These are phyloP conservation scores for Purshia tridentata DNA, from an alignment of 306 rosid species.

Conservation along the genomic window DNA sequence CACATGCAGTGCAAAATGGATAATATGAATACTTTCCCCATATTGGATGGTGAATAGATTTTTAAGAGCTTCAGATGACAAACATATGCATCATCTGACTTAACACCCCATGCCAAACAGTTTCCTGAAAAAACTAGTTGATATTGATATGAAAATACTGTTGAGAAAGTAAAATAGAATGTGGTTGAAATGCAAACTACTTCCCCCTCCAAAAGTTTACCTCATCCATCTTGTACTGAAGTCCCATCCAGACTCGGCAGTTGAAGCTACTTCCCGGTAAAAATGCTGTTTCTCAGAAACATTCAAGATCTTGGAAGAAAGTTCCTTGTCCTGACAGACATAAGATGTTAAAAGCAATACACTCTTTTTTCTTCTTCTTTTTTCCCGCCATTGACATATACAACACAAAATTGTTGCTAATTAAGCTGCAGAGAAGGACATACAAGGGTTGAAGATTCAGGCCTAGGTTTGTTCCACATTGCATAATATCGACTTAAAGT, in stretches of 20 bases:
- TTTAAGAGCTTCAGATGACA: too few relatives aligned
- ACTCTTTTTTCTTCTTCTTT: not conserved
- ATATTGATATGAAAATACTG: too few relatives aligned
- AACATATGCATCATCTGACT: too few relatives aligned
- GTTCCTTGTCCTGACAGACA: conserved; percentile 53
- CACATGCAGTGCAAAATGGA: too few relatives aligned
- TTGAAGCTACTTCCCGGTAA: conserved; percentile 72
- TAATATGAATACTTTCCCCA: too few relatives aligned
- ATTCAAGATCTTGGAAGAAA: conserved; percentile 62
- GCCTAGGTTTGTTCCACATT: conserved; percentile 90
- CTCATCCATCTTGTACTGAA: conserved; percentile 96
- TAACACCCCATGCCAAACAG: too few relatives aligned
- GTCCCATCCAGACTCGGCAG: conserved; percentile 96
- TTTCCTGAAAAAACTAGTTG: too few relatives aligned
- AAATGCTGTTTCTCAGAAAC: conserved; percentile 50
- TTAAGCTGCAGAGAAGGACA: conserved; percentile 24
- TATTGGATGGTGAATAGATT: too few relatives aligned
- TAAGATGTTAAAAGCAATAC: not conserved
- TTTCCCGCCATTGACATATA: conserved; percentile 20
- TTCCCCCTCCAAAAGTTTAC: conserved; percentile 29
- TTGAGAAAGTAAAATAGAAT: too few relatives aligned
- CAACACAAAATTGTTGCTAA: conserved; percentile 5
- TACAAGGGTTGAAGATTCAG: conserved; percentile 69
- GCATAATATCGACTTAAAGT: conserved; percentile 72
- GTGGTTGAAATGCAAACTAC: not conserved